Evolutionary conservation across 2,329 filamentous ascomycete species (phyloP), one percentile per base, ranked within the genome.

Genomic region (Aspergillus sojae): DNA sequence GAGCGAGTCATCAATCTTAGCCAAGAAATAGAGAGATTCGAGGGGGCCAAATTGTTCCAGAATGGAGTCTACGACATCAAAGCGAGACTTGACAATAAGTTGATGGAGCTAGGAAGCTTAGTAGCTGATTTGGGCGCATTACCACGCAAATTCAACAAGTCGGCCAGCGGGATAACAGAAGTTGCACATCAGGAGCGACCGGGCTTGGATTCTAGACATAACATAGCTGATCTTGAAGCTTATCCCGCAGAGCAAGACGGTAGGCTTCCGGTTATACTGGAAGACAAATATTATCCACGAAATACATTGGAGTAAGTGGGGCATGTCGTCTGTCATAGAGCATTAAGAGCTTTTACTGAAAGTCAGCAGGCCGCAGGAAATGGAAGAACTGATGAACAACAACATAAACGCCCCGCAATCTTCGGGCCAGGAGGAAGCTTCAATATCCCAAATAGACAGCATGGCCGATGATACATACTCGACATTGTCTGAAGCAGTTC

Each of bases 1-100:
- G 85, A 89, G 74, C 82, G 87, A 68, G 81, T 87, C 10, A 83
- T 89, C 58, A 81, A 81, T 28, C 77, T 88, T n/a, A 82, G 85
- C 53, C 82, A 83, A 58, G 82, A 86, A 50, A 76, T 86, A 58
- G 83, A 85, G 67, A 80, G 81, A 68, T 78, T 80, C 39, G 77
- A 80, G 52, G 77, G 77, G 55, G 78, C 78, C 32, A 79, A 80
- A 54, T 77, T 75, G 28, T 77, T 85, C 28, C 73, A 74, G 55
- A 79, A 82, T 41, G 82, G 80, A 10, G 79, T 89, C 39, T 75
- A 82, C 62, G 79, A 79, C 9, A 79, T 89, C 64, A 88, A 86
- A 71, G 74, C 80, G 52, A 80, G 82, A 65, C 73, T 90, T 58
- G 84, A 87, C 65, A 75, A 77, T 39, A 89, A 88, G 72, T 73